Evolutionary conservation across 257 asterid genomes (phyloP).

Genomic region (Fraxinus excelsior): DNA sequence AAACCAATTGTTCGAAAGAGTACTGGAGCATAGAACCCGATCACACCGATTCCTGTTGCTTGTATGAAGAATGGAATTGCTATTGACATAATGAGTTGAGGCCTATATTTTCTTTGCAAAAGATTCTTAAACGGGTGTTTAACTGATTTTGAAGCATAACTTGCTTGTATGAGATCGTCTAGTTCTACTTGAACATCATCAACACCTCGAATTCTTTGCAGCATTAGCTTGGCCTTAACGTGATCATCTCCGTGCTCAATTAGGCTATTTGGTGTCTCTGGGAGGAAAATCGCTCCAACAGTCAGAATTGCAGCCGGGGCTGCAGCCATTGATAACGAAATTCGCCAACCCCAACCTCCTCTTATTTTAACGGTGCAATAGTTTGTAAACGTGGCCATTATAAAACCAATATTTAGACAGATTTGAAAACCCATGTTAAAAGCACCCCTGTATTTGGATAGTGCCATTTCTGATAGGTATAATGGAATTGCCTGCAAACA

Average conservation of each 20-base stretch:
- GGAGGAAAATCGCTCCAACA: conserved; percentile 45
- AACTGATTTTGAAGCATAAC: conserved; percentile 30
- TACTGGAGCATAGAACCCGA: conserved; percentile 62
- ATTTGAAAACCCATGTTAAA: conserved; percentile 55
- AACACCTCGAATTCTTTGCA: conserved; percentile 51
- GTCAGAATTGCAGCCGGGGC: conserved; percentile 41
- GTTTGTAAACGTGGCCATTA: conserved; percentile 48
- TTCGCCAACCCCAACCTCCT: conserved; percentile 75
- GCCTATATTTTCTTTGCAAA: conserved; percentile 36
- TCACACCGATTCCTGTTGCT: conserved; percentile 59
- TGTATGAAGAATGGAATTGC: conserved; percentile 62
- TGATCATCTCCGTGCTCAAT: conserved; percentile 37
- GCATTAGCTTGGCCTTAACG: conserved; percentile 33
- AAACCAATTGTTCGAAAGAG: conserved; percentile 56
- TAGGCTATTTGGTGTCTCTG: conserved; percentile 62
- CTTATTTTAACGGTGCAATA: conserved; percentile 42
- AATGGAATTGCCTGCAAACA: conserved; percentile 6
- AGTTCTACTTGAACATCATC: conserved; percentile 48
- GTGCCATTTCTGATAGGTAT: conserved; percentile 35
- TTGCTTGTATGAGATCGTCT: conserved; percentile 51
- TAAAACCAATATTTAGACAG: conserved; percentile 42
- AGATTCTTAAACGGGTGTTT: conserved; percentile 42
- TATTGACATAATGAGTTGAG: conserved; percentile 58
- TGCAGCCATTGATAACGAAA: conserved; percentile 47
- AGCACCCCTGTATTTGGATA: conserved; percentile 51